Evolutionary conservation across 768 basidiomycete genomes (phyloP).

Genomic region (Rubroboletus satanas): DNA sequence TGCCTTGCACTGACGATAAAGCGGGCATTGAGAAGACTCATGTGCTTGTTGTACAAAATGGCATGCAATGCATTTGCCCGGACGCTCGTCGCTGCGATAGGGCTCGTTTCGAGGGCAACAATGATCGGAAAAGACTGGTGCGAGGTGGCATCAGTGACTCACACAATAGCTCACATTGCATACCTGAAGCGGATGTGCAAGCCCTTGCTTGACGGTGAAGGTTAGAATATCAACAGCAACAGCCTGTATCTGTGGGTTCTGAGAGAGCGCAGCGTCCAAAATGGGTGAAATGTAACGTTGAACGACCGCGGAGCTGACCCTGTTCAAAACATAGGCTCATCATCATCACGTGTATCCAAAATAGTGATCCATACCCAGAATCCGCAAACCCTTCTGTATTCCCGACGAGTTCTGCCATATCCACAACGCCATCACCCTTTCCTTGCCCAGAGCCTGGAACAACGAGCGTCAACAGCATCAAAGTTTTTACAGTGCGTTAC

Average conservation of each 20-base stretch:
- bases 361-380: slow-evolving; percentile 68
- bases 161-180: slow-evolving; percentile 15
- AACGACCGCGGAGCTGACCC: slow-evolving; percentile 90
- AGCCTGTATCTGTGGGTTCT: slow-evolving; percentile 65
- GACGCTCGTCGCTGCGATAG: slow-evolving; percentile 52
- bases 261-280: slow-evolving; percentile 73
- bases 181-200: slow-evolving; percentile 92
- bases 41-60: slow-evolving; percentile 83
- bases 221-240: slow-evolving; percentile 87
- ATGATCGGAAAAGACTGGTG: slow-evolving; percentile 84
- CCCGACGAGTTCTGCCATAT: slow-evolving; percentile 93
- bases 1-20: slow-evolving; percentile 76
- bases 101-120: slow-evolving; percentile 88
- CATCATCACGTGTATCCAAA: background rate
- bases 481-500: background rate
- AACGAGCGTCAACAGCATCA: background rate
- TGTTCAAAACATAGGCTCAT: slow-evolving; percentile 30
- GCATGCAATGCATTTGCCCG: slow-evolving; percentile 80
- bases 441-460: slow-evolving; percentile 18
- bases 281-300: slow-evolving; percentile 88
- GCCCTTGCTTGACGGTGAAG: slow-evolving; percentile 92
- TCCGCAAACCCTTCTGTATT: slow-evolving; percentile 96
- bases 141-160: background rate
- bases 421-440: slow-evolving; percentile 45
- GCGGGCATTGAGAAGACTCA: slow-evolving; percentile 82